Evolutionary conservation across 192 early-diverging fungal species (phyloP).

Genomic region (Umbelopsis vinacea): DNA sequence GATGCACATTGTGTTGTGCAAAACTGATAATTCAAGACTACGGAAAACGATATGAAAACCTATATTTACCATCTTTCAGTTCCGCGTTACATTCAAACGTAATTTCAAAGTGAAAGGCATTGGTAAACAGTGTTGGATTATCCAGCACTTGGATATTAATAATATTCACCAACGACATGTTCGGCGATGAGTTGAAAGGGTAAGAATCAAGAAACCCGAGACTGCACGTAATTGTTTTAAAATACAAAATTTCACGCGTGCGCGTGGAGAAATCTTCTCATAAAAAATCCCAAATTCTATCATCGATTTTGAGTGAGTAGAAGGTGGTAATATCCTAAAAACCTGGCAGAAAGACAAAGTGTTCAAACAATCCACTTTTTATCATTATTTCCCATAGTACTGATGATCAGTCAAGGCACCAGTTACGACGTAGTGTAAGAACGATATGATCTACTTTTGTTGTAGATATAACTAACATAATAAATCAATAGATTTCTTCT

Average conservation of each 20-base stretch:
- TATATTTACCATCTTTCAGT: constrained; percentile 76
- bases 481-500: too few species aligned
- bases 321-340: too few species aligned
- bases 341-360: too few species aligned
- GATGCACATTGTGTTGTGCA: neutral
- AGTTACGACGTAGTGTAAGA: too few species aligned
- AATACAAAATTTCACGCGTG: constrained; percentile 1
- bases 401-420: too few species aligned
- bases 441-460: too few species aligned
- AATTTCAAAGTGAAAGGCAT: constrained; percentile 91
- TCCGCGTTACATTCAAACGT: constrained; percentile 94
- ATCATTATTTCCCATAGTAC: too few species aligned
- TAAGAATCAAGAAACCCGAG: too few species aligned
- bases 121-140: constrained; percentile 83
- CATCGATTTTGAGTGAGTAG: too few species aligned
- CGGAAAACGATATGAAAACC: neutral
- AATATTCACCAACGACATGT: constrained; percentile 83
- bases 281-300: neutral
- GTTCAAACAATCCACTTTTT: too few species aligned
- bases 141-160: constrained; percentile 84
- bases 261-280: neutral
- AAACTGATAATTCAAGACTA: neutral
- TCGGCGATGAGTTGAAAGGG: neutral
- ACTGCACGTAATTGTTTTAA: neutral
- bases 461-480: too few species aligned